These are phyloP conservation scores for Ogataea parapolymorpha DNA, from an alignment of 805 yeast genomes.

Conservation along the genomic window DNA sequence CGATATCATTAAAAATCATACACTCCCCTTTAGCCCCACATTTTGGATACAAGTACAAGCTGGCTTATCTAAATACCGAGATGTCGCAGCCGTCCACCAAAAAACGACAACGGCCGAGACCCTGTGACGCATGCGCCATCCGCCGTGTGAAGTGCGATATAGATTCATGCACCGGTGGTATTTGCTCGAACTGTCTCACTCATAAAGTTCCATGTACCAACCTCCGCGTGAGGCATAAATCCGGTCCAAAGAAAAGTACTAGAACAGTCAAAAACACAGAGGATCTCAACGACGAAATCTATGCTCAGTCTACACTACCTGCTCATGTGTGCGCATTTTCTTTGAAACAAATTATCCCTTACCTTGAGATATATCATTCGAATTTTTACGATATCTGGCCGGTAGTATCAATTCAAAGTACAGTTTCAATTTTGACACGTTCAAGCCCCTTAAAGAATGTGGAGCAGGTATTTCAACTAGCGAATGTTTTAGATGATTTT, in stretches of 20 bases:
- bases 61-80: too few species aligned
- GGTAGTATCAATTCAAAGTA: background rate
- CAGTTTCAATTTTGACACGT: background rate
- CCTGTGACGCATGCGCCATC: background rate
- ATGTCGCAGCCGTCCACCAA: background rate
- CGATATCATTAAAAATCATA: too few species aligned
- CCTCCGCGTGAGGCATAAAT: background rate
- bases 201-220: background rate
- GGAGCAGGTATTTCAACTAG: background rate
- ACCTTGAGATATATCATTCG: background rate
- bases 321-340: background rate
- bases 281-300: too few species aligned
- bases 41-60: too few species aligned
- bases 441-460: background rate
- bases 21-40: too few species aligned
- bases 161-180: background rate
- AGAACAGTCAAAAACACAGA: too few species aligned
- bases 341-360: background rate
- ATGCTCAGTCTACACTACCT: too few species aligned
- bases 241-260: background rate
- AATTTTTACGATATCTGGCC: background rate
- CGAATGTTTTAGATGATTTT: background rate
- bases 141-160: background rate
- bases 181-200: background rate
- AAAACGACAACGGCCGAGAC: background rate